These are phyloP conservation scores for Entomortierella chlamydospora DNA, from an alignment of 192 early-diverging fungal genomes.

Conservation along the genomic window DNA sequence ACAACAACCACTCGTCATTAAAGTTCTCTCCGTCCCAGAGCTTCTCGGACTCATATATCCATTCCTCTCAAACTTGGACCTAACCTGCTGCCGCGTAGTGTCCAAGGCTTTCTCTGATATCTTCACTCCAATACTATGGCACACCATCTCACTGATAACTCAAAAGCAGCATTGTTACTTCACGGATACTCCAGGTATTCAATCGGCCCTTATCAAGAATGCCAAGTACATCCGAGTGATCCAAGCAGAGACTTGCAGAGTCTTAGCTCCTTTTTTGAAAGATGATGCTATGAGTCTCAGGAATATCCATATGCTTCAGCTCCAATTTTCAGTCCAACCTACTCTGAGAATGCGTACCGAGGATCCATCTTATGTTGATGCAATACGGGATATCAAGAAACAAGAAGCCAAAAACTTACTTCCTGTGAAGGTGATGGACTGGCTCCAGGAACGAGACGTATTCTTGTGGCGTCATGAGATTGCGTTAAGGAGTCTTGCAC, in stretches of 20 bases:
- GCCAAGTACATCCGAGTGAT: not conserved
- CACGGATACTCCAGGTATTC: constrained; percentile 9
- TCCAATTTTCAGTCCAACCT: constrained; percentile 1
- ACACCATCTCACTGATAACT: constrained; percentile 14
- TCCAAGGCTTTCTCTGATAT: not conserved
- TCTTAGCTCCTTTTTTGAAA: constrained; percentile 5
- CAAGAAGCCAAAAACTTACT: no score
- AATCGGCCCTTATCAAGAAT: constrained; percentile 6
- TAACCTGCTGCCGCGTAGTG: not conserved
- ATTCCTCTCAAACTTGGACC: no score
- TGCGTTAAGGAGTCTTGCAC: no score
- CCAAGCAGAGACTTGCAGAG: constrained; percentile 2
- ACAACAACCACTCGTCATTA: no score
- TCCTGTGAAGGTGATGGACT: no score
- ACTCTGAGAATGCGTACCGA: no score
- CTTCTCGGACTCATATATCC: no score
- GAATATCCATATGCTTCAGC: constrained; percentile 1
- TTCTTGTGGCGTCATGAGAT: no score
- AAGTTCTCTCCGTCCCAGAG: no score
- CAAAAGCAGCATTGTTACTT: constrained; percentile 1
- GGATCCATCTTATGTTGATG: not conserved
- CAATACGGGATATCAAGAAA: no score
- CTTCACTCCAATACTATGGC: constrained; percentile 12
- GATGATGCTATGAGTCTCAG: not conserved
- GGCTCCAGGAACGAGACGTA: no score